Base-by-base conservation (phyloP, 805 yeast species). In the Saccharomycopsis sp. region DNA sequence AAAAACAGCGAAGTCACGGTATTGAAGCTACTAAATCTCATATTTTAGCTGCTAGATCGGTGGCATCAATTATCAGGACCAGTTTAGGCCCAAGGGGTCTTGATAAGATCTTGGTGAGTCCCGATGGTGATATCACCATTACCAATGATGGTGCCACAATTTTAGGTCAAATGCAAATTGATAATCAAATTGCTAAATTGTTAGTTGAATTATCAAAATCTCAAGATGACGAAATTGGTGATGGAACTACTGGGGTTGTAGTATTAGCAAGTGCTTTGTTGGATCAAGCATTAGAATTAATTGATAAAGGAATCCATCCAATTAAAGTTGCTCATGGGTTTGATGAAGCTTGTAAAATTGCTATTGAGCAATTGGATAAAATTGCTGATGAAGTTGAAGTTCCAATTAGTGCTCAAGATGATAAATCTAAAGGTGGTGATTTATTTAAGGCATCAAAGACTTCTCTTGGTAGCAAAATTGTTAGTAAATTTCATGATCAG, bases 141-240 rank as follows among this genome's bases (percentile, higher is more conserved):
- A 93, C 99, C 40, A 93, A 93, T 62, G 99, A 93, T 68, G 99
- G 99, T 51, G 98, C 98, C 41, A 93, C 99, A 2, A 93, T 93
- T 53, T 69, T 93, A 53, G 88, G 89, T 58, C 75, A 95, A 1
- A 90, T 93, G 56, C 97, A 97, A 13, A 77, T 93, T 54, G 96
- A 89, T 60, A 90, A 93, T 57, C 97, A 97, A 7, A 97, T 97
- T 13, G 99, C 98, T 20, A 86, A 86, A 57, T 90, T 90, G 45
- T 70, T 93, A 53, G 98, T 94, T 26, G 95, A 94, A 61, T 84
- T 93, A 45, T 83, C 96, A 40, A 82, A 93, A 62, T 90, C 94
- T 17, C 99, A 93, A 69, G 99, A 93, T 63, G 96, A 94, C 50
- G 97, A 90, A 64, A 96, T 90, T 54, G 97, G 97, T 50, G 97